Evolutionary conservation across 1,284 basidiomycete species (phyloP).

Genomic region (Cystobasidium pallidum): DNA sequence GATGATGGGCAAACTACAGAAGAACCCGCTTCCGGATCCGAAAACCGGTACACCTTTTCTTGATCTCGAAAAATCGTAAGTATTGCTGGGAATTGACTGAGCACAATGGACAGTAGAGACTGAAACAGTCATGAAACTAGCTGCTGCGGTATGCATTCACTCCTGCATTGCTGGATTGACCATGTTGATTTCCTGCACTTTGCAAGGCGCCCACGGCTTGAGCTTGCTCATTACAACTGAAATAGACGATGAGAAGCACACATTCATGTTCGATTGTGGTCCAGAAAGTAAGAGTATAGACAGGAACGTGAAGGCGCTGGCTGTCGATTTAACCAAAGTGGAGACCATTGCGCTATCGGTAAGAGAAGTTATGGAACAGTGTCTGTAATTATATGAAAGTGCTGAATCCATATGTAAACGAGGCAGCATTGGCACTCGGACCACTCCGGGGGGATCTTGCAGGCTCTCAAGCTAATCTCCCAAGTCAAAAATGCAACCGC

Average conservation of each 20-base stretch:
- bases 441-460: conserved; percentile 66
- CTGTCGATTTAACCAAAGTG: conserved; percentile 63
- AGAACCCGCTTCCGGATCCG: conserved; percentile 62
- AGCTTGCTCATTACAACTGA: conserved; percentile 70
- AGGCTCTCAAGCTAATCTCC: conserved; percentile 65
- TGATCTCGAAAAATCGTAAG: conserved; percentile 67
- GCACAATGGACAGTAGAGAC: background rate
- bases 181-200: background rate
- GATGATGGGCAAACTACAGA: conserved; percentile 66
- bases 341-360: conserved; percentile 68
- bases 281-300: conserved; percentile 72
- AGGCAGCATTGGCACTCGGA: conserved; percentile 75
- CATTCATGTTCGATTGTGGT: conserved; percentile 76
- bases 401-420: background rate
- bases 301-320: conserved; percentile 69
- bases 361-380: background rate
- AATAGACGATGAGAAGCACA: conserved; percentile 59
- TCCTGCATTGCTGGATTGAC: background rate
- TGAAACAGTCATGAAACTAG: conserved; percentile 62
- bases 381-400: background rate
- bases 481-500: conserved; percentile 47
- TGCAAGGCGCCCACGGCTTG: conserved; percentile 77
- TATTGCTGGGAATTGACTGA: background rate
- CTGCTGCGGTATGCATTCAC: conserved; percentile 33
- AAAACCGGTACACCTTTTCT: conserved; percentile 67